Conservation (phyloP, 805 yeast species). For the Yamadazyma nakazawae region DNA sequence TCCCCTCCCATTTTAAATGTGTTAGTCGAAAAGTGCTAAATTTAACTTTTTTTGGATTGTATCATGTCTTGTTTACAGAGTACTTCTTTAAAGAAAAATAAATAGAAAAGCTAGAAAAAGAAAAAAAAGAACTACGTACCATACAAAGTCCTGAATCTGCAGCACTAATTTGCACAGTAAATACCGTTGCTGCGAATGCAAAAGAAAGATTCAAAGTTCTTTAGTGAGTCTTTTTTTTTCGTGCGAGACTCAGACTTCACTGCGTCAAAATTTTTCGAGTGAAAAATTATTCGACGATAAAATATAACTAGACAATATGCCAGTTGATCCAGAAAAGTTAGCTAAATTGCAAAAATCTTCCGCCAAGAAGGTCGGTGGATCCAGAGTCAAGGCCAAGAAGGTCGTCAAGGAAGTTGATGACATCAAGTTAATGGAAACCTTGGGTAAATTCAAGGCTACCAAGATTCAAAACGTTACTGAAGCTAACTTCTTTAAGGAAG, state of each 20-base stretch:
- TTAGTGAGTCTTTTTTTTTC: background rate
- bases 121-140: no score
- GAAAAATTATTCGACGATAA: conserved; percentile 10
- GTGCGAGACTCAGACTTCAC: background rate
- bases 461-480: conserved; percentile 88
- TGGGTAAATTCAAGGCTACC: conserved; percentile 86
- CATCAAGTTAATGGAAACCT: conserved; percentile 82
- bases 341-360: conserved; percentile 87
- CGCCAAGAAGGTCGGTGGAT: conserved; percentile 73
- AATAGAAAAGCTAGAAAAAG: no score
- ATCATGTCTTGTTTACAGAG: no score
- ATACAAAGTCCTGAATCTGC: no score
- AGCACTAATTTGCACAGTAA: no score
- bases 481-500: conserved; percentile 96
- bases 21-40: no score
- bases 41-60: no score
- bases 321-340: conserved; percentile 90
- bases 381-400: conserved; percentile 92
- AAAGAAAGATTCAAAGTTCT: background rate
- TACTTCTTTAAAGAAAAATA: no score
- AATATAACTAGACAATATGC: conserved; percentile 43
- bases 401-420: conserved; percentile 77
- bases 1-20: no score
- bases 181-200: no score
- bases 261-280: conserved; percentile 7